Evolutionary conservation across 176 grass and related monocot species (phyloP).

Genomic region (Tillandsia leiboldiana): DNA sequence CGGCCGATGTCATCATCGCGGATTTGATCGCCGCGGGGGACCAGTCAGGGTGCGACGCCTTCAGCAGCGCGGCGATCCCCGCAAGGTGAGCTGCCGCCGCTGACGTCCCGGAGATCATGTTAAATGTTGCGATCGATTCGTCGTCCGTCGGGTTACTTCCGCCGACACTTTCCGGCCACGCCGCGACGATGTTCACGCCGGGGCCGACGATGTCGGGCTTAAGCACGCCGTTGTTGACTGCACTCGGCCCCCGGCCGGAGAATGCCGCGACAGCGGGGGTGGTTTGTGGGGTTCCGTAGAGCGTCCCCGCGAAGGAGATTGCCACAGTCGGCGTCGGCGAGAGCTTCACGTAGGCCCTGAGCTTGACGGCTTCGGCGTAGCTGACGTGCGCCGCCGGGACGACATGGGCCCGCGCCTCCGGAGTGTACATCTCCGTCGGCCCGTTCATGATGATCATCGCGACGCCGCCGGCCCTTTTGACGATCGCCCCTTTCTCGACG

Average conservation of each 20-base stretch:
- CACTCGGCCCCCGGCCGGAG: conserved; percentile 8
- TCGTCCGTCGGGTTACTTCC: neutral
- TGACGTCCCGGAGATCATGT: conserved; percentile 13
- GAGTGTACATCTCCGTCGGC: neutral
- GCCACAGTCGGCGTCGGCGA: neutral
- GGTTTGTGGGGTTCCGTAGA: neutral
- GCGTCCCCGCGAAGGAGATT: conserved; percentile 3
- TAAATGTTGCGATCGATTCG: neutral
- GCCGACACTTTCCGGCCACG: neutral
- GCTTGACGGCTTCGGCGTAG: neutral
- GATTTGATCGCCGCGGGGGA: conserved; percentile 15
- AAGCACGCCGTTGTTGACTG: neutral
- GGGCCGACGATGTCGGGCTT: conserved; percentile 18
- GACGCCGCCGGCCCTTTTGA: conserved; percentile 1
- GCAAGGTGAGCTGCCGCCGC: neutral
- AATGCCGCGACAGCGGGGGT: conserved; percentile 2
- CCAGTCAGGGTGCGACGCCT: conserved; percentile 10
- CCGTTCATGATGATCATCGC: conserved; percentile 13
- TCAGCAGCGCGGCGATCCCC: conserved; percentile 11
- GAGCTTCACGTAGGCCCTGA: conserved; percentile 5
- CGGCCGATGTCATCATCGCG: conserved; percentile 8
- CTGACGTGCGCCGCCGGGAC: conserved; percentile 4
- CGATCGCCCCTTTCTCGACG: conserved; percentile 5
- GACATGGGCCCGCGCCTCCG: neutral
- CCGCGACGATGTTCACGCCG: conserved; percentile 9